phyloP scores from a whole-genome alignment of 2,329 filamentous ascomycete species.

The Penicillium sp. region DNA sequence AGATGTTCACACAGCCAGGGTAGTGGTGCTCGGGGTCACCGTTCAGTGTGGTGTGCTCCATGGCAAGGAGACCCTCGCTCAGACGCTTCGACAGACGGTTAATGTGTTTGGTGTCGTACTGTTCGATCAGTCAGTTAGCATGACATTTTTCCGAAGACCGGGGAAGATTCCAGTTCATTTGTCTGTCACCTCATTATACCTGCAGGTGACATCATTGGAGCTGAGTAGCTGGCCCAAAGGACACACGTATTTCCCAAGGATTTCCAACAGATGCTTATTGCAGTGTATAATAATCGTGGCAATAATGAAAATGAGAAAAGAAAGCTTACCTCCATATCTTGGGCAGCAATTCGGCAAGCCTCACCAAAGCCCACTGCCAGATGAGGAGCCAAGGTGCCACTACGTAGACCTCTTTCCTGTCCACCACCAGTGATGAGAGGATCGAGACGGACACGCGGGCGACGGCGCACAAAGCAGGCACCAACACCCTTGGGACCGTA shows the following conservation, averaged over 20 bases:
- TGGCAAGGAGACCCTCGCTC: constrained; percentile 67
- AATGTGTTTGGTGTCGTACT: constrained; percentile 91
- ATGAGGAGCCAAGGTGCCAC: constrained; percentile 83
- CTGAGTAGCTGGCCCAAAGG: constrained; percentile 27
- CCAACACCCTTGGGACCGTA: constrained; percentile 97
- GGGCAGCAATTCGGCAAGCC: constrained; percentile 80
- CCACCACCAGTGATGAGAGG: constrained; percentile 94
- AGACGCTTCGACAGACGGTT: constrained; percentile 73
- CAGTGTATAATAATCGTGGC: constrained; percentile 67
- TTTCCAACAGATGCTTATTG: constrained; percentile 74
- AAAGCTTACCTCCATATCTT: constrained; percentile 76
- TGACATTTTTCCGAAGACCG: neutral
- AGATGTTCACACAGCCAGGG: constrained; percentile 94
- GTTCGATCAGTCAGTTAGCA: constrained; percentile 9
- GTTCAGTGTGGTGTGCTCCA: constrained; percentile 90
- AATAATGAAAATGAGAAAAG: constrained; percentile 15
- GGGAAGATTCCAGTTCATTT: neutral
- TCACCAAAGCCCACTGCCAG: constrained; percentile 89
- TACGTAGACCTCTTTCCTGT: constrained; percentile 88
- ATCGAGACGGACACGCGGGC: constrained; percentile 85
- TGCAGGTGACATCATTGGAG: constrained; percentile 57
- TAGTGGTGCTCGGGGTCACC: constrained; percentile 77
- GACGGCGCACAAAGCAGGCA: constrained; percentile 86
- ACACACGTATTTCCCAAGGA: constrained; percentile 40
- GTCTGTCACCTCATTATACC: constrained; percentile 51